Evolutionary conservation across 768 basidiomycete species (phyloP).

Genomic region (Austroboletus festivus): DNA sequence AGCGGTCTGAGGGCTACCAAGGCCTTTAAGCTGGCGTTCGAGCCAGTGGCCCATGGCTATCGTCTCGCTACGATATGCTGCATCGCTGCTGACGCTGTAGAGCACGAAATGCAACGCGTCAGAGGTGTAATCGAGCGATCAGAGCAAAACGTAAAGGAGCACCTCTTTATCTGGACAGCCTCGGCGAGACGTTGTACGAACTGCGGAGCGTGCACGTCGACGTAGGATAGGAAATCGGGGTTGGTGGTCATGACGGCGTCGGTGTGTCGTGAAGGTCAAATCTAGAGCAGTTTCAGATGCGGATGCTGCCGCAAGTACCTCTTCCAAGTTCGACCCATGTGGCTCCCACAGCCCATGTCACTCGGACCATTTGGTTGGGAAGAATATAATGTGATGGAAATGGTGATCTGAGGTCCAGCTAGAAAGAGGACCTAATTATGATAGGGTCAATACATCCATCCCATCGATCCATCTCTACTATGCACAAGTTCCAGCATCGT

Average conservation of each 20-base stretch:
- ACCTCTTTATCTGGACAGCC: slow-evolving; percentile 85
- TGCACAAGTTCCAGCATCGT: too few species aligned
- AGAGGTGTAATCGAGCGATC: background rate
- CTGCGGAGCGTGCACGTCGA: slow-evolving; percentile 65
- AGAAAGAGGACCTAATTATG: too few species aligned
- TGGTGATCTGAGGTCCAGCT: too few species aligned
- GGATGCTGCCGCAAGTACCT: too few species aligned
- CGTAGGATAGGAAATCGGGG: slow-evolving; percentile 39
- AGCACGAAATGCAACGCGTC: background rate
- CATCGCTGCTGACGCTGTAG: slow-evolving; percentile 67
- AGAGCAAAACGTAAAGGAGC: background rate
- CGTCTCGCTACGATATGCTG: slow-evolving; percentile 69
- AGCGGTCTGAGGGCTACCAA: slow-evolving; percentile 76
- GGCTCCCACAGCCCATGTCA: too few species aligned
- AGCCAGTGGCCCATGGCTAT: slow-evolving; percentile 86
- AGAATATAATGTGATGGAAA: too few species aligned
- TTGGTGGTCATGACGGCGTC: slow-evolving; percentile 33
- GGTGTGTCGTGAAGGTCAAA: too few species aligned
- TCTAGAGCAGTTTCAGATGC: too few species aligned
- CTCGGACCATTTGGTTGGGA: too few species aligned
- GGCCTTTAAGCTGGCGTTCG: slow-evolving; percentile 62
- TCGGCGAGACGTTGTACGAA: slow-evolving; percentile 79
- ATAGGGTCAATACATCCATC: too few species aligned
- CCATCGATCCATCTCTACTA: too few species aligned
- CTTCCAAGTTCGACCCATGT: too few species aligned